Evolutionary conservation across 768 basidiomycete genomes (phyloP).

Genomic region (Coprinopsis sp.): DNA sequence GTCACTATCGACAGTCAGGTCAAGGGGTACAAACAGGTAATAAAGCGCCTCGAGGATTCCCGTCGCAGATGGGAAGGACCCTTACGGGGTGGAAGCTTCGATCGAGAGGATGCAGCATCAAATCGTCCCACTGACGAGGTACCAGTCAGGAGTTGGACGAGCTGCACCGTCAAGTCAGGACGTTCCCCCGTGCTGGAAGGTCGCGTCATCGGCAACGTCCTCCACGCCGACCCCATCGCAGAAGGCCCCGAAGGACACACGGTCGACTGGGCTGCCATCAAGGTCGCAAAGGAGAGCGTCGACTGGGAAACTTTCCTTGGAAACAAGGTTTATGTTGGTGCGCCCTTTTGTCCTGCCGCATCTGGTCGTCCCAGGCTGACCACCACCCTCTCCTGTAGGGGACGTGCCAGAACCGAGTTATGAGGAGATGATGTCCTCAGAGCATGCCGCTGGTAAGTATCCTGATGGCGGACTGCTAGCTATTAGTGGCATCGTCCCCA

Average conservation of each 20-base stretch:
- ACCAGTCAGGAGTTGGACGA: slow-evolving; percentile 16
- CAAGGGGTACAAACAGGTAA: too few relatives aligned
- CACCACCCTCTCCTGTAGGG: slow-evolving; percentile 12
- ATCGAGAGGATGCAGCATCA: too few relatives aligned
- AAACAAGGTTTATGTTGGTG: slow-evolving; percentile 26
- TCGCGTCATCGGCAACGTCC: slow-evolving; percentile 31
- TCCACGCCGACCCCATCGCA: slow-evolving; percentile 23
- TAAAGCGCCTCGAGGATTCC: too few relatives aligned
- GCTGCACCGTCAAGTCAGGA: slow-evolving; percentile 24
- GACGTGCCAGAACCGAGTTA: slow-evolving; percentile 18
- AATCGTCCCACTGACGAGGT: slow-evolving; percentile 10
- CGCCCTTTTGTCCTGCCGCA: slow-evolving; percentile 13
- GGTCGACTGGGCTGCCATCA: slow-evolving; percentile 30
- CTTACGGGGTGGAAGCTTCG: too few relatives aligned
- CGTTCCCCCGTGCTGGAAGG: slow-evolving; percentile 14
- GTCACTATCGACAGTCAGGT: too few relatives aligned
- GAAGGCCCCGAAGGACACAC: slow-evolving; percentile 24
- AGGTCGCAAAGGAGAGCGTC: slow-evolving; percentile 24
- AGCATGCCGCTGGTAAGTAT: slow-evolving; percentile 13
- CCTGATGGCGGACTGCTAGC: slow-evolving; percentile 13
- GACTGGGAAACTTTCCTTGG: slow-evolving; percentile 31
- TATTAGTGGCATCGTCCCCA: neutral
- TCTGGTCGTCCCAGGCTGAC: neutral
- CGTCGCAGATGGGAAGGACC: too few relatives aligned
- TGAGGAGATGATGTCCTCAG: slow-evolving; percentile 21